Conservation (phyloP, 176 grass and related monocot species). For the Aegilops tauschii region DNA sequence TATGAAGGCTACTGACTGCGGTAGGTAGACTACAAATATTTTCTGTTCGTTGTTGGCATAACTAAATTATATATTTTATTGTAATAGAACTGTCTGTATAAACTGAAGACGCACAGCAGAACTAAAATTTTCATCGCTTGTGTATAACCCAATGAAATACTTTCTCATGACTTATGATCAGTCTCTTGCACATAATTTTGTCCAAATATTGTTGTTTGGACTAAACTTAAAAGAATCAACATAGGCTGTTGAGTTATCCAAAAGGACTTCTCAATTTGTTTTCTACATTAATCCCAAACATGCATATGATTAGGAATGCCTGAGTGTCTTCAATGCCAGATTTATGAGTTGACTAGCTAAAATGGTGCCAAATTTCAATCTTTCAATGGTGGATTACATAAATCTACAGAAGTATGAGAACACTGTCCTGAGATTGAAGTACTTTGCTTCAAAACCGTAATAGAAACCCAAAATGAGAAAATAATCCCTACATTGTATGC, state of each 20-base stretch:
- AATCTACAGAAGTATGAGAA: background rate
- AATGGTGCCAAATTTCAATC: background rate
- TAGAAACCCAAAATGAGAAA: background rate
- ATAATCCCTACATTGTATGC: background rate
- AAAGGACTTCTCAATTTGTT: background rate
- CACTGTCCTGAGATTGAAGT: background rate
- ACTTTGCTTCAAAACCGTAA: background rate
- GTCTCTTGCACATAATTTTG: conserved; percentile 1
- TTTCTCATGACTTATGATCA: background rate
- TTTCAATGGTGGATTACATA: background rate
- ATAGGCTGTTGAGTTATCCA: background rate
- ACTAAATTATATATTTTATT: background rate
- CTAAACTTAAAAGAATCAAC: background rate
- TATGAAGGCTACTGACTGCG: conserved; percentile 77
- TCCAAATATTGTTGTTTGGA: background rate
- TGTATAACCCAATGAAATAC: background rate
- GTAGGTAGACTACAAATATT: conserved; percentile 40
- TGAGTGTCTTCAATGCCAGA: background rate
- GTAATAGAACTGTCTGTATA: background rate
- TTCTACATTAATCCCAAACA: background rate
- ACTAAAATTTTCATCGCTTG: background rate
- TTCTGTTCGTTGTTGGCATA: background rate
- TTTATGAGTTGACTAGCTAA: background rate
- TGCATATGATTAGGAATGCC: background rate
- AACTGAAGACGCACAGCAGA: background rate